Evolutionary conservation across 345 rosid species (phyloP), one percentile per base, ranked within the genome.

Genomic region (Moringa oleifera): DNA sequence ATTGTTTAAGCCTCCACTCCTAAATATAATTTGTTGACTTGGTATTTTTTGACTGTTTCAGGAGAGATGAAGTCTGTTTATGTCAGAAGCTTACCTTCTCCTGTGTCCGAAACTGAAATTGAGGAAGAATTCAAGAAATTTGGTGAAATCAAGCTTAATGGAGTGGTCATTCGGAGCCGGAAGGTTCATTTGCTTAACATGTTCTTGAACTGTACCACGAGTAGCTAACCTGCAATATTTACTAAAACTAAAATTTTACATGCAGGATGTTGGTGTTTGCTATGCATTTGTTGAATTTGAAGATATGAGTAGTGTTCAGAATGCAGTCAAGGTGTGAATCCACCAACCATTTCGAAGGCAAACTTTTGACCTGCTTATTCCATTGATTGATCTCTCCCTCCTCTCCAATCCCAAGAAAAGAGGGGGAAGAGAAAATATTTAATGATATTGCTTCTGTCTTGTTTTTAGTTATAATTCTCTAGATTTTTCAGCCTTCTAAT

Each of bases 211-310:
- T 25, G 18, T n/a, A 11, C 23, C 59, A 18, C 20, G 22, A 17
- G 9, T 18, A 51, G 53, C 36, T 4, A 49, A 23, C 22, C 59
- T 18, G 25, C 58, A 19, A 10, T n/a, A 41, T 9, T 21, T 46
- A 51, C 31, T 41, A 33, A 60, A 37, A 57, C 75, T 53, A 75
- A 58, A 23, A 7, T 13, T 65, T 20, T 53, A 2, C 20, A 12
- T 73, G 71, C 83, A 87, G 90, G 90, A 87, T 74, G 77, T 82
- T 51, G 94, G 86, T 46, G 83, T 87, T 51, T 84, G 88, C 68
- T 84, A 80, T 69, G 94, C 90, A 45, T 87, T 87, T 72, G 94
- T 87, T 53, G 90, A 87, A 74, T 84, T 80, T 73, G 88, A 80
- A 76, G 90, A 84, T 53, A 73, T 80, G 79, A 46, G 61, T n/a